Percentiles rank a stretch among this genome's conserved stretches.
These are phyloP conservation scores for Calonectria henricotiae DNA, from an alignment of 2,329 filamentous ascomycete genomes.

Conservation along the genomic window DNA sequence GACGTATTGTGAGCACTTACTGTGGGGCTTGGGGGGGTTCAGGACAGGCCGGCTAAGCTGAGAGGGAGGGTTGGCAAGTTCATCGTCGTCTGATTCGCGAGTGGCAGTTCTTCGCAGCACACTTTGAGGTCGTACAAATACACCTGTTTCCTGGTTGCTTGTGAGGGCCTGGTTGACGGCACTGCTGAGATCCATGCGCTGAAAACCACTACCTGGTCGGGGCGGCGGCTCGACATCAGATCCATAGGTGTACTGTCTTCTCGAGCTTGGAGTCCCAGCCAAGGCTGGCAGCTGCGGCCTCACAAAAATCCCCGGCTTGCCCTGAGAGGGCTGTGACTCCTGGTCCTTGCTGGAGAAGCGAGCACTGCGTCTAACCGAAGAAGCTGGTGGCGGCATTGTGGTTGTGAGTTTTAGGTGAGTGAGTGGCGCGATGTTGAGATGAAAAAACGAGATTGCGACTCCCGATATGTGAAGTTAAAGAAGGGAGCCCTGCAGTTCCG, in stretches of 20 bases:
- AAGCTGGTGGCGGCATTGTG: slow-evolving; percentile 49
- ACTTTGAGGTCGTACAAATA: slow-evolving; percentile 40
- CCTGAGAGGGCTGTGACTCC: slow-evolving; percentile 36
- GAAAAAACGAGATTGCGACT: neutral
- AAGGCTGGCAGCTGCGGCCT: slow-evolving; percentile 49
- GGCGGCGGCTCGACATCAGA: slow-evolving; percentile 57
- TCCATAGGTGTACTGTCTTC: slow-evolving; percentile 60
- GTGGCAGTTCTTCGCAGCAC: slow-evolving; percentile 26
- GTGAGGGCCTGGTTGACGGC: slow-evolving; percentile 54
- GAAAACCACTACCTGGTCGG: slow-evolving; percentile 46
- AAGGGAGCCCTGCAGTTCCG: slow-evolving; percentile 36
- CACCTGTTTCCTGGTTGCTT: slow-evolving; percentile 42
- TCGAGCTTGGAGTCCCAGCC: slow-evolving; percentile 57
- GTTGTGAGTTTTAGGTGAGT: slow-evolving; percentile 6
- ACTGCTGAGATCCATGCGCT: slow-evolving; percentile 50
- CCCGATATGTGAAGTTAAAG: slow-evolving; percentile 20
- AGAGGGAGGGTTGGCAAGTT: slow-evolving; percentile 34
- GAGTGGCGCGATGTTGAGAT: slow-evolving; percentile 19
- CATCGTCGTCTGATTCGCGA: slow-evolving; percentile 45
- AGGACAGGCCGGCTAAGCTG: slow-evolving; percentile 1
- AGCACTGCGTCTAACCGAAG: slow-evolving; percentile 42
- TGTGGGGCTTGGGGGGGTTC: slow-evolving; percentile 13
- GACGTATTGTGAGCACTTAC: slow-evolving; percentile 33
- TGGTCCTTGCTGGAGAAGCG: slow-evolving; percentile 46
- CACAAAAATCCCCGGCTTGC: slow-evolving; percentile 36